A percentile compares a stretch with the other conserved stretches of the same genome.
Conservation (phyloP, 768 basidiomycete genomes). For the Cyathus striatus region DNA sequence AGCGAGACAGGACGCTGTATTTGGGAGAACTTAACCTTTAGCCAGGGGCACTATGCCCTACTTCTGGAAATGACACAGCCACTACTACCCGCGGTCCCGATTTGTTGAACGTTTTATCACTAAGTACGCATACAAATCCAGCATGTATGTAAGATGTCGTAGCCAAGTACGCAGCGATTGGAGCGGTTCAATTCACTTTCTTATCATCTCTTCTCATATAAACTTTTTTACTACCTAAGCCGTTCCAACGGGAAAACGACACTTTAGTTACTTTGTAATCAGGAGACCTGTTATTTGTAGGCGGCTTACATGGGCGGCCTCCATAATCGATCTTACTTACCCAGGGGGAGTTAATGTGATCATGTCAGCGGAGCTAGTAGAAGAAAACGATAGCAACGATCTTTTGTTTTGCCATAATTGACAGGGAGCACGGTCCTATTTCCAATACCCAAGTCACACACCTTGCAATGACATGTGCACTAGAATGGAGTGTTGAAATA, state of each 20-base stretch:
- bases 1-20: conserved; percentile 8
- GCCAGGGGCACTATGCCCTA: not conserved
- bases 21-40: not conserved
- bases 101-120: too few relatives aligned
- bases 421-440: conserved; percentile 7
- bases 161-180: too few relatives aligned
- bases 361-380: too few relatives aligned
- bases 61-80: conserved; percentile 15
- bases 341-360: not conserved
- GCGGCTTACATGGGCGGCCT: not conserved
- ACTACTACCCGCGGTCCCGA: conserved; percentile 13
- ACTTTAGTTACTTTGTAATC: too few relatives aligned
- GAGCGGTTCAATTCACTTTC: too few relatives aligned
- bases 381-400: conserved; percentile 8
- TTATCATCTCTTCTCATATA: too few relatives aligned
- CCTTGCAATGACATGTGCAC: too few relatives aligned
- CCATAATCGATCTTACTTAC: not conserved
- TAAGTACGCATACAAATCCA: too few relatives aligned
- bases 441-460: not conserved
- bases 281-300: too few relatives aligned
- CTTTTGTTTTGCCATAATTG: conserved; percentile 6
- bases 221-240: too few relatives aligned
- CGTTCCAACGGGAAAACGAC: too few relatives aligned
- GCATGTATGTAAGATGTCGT: too few relatives aligned
- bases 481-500: not conserved